Conservation (phyloP, 768 basidiomycete genomes). For the Harrya chromipes region DNA sequence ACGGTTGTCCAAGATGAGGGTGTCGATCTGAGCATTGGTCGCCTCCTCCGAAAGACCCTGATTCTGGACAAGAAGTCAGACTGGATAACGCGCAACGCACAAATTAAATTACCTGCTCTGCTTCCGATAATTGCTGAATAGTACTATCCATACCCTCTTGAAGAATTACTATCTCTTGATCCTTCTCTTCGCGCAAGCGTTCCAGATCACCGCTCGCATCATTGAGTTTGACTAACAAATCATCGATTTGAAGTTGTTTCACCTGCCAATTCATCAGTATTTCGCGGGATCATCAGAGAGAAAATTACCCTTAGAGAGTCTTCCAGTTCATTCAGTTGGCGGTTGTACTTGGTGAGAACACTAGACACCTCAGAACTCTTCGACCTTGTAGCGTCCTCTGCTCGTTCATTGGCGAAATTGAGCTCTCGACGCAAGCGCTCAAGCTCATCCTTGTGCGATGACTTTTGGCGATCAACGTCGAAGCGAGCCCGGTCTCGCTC, state of each 20-base stretch:
- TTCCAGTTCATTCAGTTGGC: constrained; percentile 95
- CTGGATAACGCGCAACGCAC: neutral
- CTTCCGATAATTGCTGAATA: constrained; percentile 80
- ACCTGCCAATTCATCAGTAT: constrained; percentile 46
- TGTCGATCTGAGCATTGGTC: constrained; percentile 96
- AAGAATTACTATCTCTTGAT: constrained; percentile 92
- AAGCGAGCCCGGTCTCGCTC: constrained; percentile 96
- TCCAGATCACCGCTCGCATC: constrained; percentile 73
- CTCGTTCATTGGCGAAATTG: constrained; percentile 95
- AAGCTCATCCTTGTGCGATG: constrained; percentile 91
- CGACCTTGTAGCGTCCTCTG: constrained; percentile 85
- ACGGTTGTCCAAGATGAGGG: constrained; percentile 90
- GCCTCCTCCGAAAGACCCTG: constrained; percentile 86
- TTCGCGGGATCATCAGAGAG: neutral
- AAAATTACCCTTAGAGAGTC: constrained; percentile 80
- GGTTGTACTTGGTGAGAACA: constrained; percentile 90
- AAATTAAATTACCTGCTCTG: constrained; percentile 67
- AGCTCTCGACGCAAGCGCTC: constrained; percentile 91
- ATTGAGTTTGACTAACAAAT: constrained; percentile 79
- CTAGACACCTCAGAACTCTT: constrained; percentile 92
- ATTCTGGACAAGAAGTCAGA: constrained; percentile 44
- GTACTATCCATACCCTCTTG: constrained; percentile 95
- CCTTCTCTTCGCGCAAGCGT: constrained; percentile 88
- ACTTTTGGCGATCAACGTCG: constrained; percentile 90
- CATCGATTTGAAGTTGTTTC: constrained; percentile 97